A percentile compares a stretch with the other conserved stretches of the same genome.
phyloP scores from a whole-genome alignment of 257 asterid genomes.

The Gardenia jasminoides region DNA sequence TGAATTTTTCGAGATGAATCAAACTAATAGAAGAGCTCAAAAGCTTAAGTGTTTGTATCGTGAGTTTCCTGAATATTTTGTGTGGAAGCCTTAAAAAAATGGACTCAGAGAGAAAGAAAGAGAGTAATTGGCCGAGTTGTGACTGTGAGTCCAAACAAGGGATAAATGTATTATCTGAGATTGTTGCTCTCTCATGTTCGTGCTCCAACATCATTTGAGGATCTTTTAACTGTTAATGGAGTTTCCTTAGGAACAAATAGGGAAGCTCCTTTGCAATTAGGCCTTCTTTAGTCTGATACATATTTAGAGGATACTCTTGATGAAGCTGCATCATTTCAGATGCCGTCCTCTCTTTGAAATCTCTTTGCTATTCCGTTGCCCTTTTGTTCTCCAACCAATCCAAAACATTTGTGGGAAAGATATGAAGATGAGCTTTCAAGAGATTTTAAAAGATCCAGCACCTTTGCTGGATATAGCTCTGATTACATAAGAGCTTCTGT shows the following conservation, averaged over 20 bases:
- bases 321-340: not conserved
- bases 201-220: not conserved
- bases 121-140: not conserved
- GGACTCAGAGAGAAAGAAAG: not conserved
- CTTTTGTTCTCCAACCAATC: not conserved
- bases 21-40: no score
- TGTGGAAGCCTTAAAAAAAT: not conserved
- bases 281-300: not conserved
- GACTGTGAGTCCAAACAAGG: not conserved
- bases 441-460: not conserved
- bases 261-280: not conserved
- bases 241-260: accelerated
- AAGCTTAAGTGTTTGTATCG: not conserved
- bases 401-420: not conserved
- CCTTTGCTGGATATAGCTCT: not conserved
- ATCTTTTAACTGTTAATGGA: not conserved
- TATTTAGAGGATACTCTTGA: not conserved
- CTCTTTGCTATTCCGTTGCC: not conserved
- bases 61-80: not conserved
- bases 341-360: not conserved
- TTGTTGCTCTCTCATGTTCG: not conserved
- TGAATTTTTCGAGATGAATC: no score
- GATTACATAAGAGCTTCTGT: accelerated
- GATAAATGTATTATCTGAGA: not conserved
- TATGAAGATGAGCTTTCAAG: not conserved